phyloP scores from a whole-genome alignment of 768 basidiomycete genomes.

The Auriscalpium vulgare region DNA sequence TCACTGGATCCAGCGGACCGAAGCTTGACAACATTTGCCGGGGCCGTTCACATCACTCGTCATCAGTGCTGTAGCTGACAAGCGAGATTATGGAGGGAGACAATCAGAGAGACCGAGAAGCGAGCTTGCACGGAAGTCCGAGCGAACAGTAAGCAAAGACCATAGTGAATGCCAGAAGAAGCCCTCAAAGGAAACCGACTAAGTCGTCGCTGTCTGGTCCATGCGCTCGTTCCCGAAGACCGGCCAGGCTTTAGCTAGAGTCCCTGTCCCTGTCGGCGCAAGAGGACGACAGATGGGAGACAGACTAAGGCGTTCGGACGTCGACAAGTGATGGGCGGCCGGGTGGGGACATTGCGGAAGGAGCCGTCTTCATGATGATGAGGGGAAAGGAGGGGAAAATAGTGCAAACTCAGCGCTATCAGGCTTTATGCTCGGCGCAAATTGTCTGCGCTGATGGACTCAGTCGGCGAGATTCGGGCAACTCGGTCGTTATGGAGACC shows the following conservation, averaged over 20 bases:
- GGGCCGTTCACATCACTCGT: not conserved
- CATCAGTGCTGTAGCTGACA: not conserved
- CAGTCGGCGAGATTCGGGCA: no score
- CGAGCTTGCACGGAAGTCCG: not conserved
- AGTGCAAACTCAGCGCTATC: not conserved
- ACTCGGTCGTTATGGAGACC: no score
- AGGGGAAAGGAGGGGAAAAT: not conserved
- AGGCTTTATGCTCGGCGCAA: no score
- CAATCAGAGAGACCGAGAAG: not conserved
- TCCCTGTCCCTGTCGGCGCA: no score
- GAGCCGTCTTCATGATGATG: not conserved
- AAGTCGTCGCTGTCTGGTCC: not conserved
- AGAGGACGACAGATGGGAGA: no score
- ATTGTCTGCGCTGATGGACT: no score
- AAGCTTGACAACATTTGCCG: no score
- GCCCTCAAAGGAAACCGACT: not conserved
- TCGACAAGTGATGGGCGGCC: no score
- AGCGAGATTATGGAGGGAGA: not conserved
- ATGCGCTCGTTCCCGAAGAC: not conserved
- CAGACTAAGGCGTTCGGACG: no score
- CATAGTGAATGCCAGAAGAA: not conserved
- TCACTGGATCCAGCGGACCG: not conserved
- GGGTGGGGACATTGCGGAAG: not conserved
- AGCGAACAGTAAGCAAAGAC: no score
- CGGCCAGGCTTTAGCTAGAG: not conserved